A percentile compares a stretch with the other conserved stretches of the same genome.
Evolutionary conservation across 225 moss, liverwort and hornwort genomes (phyloP).

Genomic region (Neckera pumila): DNA sequence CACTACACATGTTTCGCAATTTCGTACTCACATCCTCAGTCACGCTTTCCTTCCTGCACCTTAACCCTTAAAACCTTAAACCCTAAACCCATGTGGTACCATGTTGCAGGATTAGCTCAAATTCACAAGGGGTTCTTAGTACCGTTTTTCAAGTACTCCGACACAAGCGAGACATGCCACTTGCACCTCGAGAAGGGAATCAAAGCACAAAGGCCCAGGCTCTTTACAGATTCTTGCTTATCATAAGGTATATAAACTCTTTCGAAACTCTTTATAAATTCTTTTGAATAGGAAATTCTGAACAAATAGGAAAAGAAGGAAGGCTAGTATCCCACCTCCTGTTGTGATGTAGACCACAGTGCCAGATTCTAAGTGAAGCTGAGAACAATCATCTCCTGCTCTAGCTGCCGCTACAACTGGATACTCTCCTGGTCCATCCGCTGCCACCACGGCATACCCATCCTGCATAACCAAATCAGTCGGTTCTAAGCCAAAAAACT

Average conservation of each 20-base stretch:
- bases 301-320: not conserved
- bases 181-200: not conserved
- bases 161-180: not conserved
- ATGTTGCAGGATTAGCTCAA: not conserved
- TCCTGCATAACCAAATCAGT: slow-evolving; percentile 35
- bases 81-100: not conserved
- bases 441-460: slow-evolving; percentile 87
- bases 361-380: slow-evolving; percentile 44
- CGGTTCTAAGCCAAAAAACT: not conserved
- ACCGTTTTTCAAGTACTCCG: not conserved
- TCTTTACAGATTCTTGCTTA: not conserved
- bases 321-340: slow-evolving; percentile 41
- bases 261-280: not conserved
- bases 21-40: not conserved
- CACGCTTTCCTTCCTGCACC: not conserved
- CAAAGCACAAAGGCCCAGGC: not conserved
- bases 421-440: slow-evolving; percentile 86
- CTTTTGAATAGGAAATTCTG: not conserved
- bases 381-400: slow-evolving; percentile 63
- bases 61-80: not conserved
- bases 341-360: slow-evolving; percentile 85
- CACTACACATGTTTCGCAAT: not conserved
- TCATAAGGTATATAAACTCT: not conserved
- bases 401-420: slow-evolving; percentile 62
- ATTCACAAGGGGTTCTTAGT: not conserved